Percentiles rank a stretch among this genome's conserved stretches.
Conservation (phyloP, 148 eudicot species). For the Nyssa sinensis region DNA sequence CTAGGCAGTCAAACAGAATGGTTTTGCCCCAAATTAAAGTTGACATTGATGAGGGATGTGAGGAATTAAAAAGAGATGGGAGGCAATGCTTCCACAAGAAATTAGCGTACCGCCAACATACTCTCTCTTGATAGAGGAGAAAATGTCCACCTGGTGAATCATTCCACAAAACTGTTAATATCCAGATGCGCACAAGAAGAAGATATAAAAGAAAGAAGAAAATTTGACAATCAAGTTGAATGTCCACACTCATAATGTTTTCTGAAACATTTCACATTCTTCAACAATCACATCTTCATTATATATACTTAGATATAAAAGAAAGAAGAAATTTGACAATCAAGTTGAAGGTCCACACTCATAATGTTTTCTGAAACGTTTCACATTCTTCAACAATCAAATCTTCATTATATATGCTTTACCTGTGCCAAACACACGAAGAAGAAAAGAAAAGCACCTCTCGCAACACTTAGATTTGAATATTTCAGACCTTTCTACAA, state of each 20-base stretch:
- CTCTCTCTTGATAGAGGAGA: slow-evolving; percentile 75
- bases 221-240: neutral
- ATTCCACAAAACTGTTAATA: slow-evolving; percentile 11
- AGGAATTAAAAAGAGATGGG: neutral
- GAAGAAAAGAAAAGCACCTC: no score
- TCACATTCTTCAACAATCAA: neutral
- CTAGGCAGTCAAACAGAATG: neutral
- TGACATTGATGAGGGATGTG: neutral
- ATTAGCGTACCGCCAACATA: slow-evolving; percentile 63
- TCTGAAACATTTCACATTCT: no score
- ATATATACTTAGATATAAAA: no score
- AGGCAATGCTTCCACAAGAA: neutral
- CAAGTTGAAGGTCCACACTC: neutral
- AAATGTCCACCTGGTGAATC: slow-evolving; percentile 77
- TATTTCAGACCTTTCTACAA: no score
- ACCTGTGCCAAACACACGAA: no score
- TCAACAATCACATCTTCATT: no score
- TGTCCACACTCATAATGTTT: no score
- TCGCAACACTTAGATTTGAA: no score
- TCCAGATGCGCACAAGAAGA: neutral
- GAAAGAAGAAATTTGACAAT: neutral
- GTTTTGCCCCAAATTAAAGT: neutral
- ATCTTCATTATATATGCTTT: no score
- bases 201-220: neutral
- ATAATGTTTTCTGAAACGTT: no score